phyloP scores from a whole-genome alignment of 2,329 filamentous ascomycete genomes.

The Nemania abortiva region DNA sequence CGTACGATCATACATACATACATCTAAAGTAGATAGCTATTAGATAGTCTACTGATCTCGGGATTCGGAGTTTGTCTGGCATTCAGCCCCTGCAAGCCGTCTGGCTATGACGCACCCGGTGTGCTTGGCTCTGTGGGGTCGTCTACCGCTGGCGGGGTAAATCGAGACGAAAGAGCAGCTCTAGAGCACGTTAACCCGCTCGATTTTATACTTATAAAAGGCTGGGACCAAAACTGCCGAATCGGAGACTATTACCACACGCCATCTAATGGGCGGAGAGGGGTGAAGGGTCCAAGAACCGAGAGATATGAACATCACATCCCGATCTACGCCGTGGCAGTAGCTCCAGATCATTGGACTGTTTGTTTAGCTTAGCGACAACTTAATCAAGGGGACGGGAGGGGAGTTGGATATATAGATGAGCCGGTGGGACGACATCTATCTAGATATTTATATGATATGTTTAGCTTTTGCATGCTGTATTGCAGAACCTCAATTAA shows the following conservation, averaged over 20 bases:
- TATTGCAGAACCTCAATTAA: background rate
- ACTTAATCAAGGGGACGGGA: background rate
- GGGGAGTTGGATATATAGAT: conserved; percentile 7
- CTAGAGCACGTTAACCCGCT: background rate
- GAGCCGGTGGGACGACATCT: background rate
- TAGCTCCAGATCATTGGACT: background rate
- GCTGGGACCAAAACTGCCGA: conserved; percentile 30
- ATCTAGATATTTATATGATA: background rate
- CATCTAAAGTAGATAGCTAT: background rate
- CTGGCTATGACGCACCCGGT: conserved; percentile 22
- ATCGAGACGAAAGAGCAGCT: background rate
- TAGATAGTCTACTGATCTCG: conserved; percentile 35
- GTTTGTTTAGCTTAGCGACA: background rate
- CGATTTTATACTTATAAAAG: background rate
- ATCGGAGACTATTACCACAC: conserved; percentile 13
- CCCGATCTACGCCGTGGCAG: background rate
- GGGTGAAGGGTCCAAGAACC: conserved; percentile 10
- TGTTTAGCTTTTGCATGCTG: background rate
- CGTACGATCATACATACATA: too few relatives aligned
- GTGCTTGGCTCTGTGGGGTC: conserved; percentile 36
- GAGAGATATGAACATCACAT: background rate
- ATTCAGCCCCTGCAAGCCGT: conserved; percentile 5
- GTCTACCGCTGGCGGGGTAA: conserved; percentile 27
- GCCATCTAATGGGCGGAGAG: background rate
- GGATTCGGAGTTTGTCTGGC: conserved; percentile 46